phyloP scores from a whole-genome alignment of 2,329 filamentous ascomycete genomes.

The Fusarium circinatum region DNA sequence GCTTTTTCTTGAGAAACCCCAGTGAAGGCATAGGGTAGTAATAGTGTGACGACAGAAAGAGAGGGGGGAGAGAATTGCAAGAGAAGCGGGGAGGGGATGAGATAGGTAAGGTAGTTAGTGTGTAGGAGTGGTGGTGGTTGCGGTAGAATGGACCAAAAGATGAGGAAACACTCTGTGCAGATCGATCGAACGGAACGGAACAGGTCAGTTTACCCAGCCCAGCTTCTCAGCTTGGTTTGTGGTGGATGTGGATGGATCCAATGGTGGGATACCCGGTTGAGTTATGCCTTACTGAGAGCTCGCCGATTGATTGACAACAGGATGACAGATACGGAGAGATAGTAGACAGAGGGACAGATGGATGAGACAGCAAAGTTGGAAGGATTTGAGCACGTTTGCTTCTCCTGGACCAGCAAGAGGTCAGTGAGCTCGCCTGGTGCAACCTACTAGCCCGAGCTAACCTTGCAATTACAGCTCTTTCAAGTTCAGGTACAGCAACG shows the following conservation, averaged over 20 bases:
- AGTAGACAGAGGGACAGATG: not conserved
- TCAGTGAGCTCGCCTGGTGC: conserved; percentile 40
- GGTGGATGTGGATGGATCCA: conserved; percentile 22
- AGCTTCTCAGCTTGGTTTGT: conserved; percentile 26
- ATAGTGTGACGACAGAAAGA: conserved; percentile 35
- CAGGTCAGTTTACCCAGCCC: conserved; percentile 17
- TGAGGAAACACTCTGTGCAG: conserved; percentile 37
- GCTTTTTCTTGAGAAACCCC: conserved; percentile 98
- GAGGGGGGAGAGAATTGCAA: conserved; percentile 19
- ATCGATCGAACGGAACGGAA: conserved; percentile 38
- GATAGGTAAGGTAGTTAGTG: conserved; percentile 7
- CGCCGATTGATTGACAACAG: not conserved
- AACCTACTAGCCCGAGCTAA: conserved; percentile 26
- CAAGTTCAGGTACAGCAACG: conserved; percentile 33
- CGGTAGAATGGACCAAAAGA: conserved; percentile 29
- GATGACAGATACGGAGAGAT: not conserved
- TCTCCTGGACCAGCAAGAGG: conserved; percentile 29
- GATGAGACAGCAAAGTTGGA: conserved; percentile 20
- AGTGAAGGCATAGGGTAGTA: conserved; percentile 82
- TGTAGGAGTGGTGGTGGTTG: conserved; percentile 18
- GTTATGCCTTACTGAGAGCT: not conserved
- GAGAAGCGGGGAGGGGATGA: conserved; percentile 31
- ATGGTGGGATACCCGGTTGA: conserved; percentile 1
- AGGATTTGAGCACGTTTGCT: conserved; percentile 36
- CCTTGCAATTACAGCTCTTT: conserved; percentile 35